Percentiles rank a stretch among this genome's conserved stretches.
Evolutionary conservation across 2,329 filamentous ascomycete species (phyloP).

Genomic region (Colletotrichum eleusines): DNA sequence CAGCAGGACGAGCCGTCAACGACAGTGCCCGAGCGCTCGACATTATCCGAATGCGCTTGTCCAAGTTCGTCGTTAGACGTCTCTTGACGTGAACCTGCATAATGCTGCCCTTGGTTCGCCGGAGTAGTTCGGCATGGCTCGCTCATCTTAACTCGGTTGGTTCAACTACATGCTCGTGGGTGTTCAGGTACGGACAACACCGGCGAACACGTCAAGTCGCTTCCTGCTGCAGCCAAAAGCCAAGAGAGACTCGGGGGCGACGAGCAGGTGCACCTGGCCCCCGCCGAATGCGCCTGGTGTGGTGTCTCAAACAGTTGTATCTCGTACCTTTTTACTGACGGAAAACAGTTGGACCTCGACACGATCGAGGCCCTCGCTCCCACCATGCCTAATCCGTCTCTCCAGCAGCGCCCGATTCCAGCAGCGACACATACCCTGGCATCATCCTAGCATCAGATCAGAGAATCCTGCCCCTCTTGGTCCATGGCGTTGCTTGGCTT

Average conservation of each 20-base stretch:
- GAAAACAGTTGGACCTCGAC: slow-evolving; percentile 6
- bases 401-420: slow-evolving; percentile 37
- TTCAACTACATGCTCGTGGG: neutral
- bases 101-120: neutral
- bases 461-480: slow-evolving; percentile 32
- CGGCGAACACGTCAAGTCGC: neutral
- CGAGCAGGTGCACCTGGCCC: neutral
- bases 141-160: neutral
- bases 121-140: neutral
- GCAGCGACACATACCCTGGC: slow-evolving; percentile 30
- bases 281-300: slow-evolving; percentile 6
- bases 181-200: slow-evolving; percentile 9
- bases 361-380: slow-evolving; percentile 25
- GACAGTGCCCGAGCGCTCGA: neutral
- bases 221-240: neutral
- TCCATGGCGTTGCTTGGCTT: slow-evolving; percentile 37
- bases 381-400: slow-evolving; percentile 35
- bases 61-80: slow-evolving; percentile 1
- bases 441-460: slow-evolving; percentile 42
- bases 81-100: slow-evolving; percentile 6
- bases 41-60: slow-evolving; percentile 22
- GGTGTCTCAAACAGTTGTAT: neutral
- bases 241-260: neutral
- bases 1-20: slow-evolving; percentile 7
- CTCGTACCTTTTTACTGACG: neutral